Base-by-base conservation (phyloP, 2,329 filamentous ascomycete species). In the Pseudogymnoascus sp. region DNA sequence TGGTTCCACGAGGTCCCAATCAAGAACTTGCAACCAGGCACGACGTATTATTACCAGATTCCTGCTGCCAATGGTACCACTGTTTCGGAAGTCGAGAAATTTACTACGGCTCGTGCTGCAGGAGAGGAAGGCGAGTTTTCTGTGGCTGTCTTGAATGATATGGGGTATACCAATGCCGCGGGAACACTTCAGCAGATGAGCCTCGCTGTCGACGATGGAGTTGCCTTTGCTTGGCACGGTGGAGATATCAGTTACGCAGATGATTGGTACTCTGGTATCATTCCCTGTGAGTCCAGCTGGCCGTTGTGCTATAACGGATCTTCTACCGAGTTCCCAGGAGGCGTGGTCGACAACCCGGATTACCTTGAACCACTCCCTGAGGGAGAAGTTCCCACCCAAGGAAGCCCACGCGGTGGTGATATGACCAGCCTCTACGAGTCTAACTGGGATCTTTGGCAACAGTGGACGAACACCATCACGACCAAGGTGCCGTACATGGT, bases 261-360 rank as follows among this genome's bases (percentile, higher is more conserved):
- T 65, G 76, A 80, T 66, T 80, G 77, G 78, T 79, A 75, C 59
- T 75, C 72, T 12, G 78, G 79, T n/a, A 78, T 81, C 59, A 68
- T 81, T 15, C 74, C 78, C 12, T 82, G 79, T 61, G 75, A 71
- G 50, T 69, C 72, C 59, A 71, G 73, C 65, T 80, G 78, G 77
- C 75, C 76, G 1, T 72, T 81, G 12, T 82, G 79, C 71, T 82
- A 80, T 68, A 80, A 81, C 61, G 79, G 78, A 57, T 76, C 76
- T 6, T 72, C 69, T 43, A 74, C 73, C 1, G 58, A 68, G 47
- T 71, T 80, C 4, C 77, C 75, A 12, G 39, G 39, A 6, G 39
- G 39, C 9, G 39, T 43, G 5, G 39, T 43, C 7, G 71, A 75
- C 1, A 70, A 73, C 33, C 30, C 28, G 9, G 72, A 73, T 62